Evolutionary conservation across 495 filamentous ascomycete genomes (phyloP).

Genomic region (Penicillium riverlandense): DNA sequence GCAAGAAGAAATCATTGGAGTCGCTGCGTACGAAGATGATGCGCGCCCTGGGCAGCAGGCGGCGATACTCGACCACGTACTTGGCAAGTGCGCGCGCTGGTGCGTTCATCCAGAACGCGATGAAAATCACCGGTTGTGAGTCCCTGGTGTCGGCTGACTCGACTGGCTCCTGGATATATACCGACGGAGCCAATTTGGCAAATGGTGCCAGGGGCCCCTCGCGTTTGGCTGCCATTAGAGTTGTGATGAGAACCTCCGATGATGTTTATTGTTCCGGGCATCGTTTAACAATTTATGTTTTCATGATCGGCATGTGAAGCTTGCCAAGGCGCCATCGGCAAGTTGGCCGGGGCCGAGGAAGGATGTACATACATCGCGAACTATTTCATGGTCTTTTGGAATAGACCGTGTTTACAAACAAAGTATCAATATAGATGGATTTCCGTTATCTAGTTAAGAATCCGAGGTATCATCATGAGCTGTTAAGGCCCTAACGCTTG

Average conservation of each 20-base stretch:
- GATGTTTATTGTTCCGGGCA: too few relatives aligned
- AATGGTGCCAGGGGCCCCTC: slow-evolving; percentile 14
- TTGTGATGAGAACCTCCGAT: not conserved
- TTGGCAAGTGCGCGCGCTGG: slow-evolving; percentile 28
- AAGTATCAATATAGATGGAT: too few relatives aligned
- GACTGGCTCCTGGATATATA: slow-evolving; percentile 26
- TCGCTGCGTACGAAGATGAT: slow-evolving; percentile 33
- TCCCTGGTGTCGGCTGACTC: slow-evolving; percentile 1
- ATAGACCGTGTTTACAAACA: too few relatives aligned
- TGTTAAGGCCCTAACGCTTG: slow-evolving; percentile 11
- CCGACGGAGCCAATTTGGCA: slow-evolving; percentile 22
- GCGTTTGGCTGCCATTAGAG: slow-evolving; percentile 4
- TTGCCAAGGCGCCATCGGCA: too few relatives aligned
- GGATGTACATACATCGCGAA: not conserved
- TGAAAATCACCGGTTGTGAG: slow-evolving; percentile 18
- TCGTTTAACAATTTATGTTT: not conserved
- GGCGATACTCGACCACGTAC: slow-evolving; percentile 30
- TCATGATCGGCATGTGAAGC: not conserved
- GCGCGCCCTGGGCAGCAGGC: slow-evolving; percentile 26
- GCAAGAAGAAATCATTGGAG: slow-evolving; percentile 30
- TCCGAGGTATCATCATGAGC: too few relatives aligned
- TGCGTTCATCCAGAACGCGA: slow-evolving; percentile 42
- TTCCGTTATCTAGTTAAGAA: too few relatives aligned
- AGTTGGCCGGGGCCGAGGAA: too few relatives aligned
- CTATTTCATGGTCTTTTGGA: not conserved